These are phyloP conservation scores for Capsella rubella DNA, from an alignment of 441 rosid species.

Conservation along the genomic window DNA sequence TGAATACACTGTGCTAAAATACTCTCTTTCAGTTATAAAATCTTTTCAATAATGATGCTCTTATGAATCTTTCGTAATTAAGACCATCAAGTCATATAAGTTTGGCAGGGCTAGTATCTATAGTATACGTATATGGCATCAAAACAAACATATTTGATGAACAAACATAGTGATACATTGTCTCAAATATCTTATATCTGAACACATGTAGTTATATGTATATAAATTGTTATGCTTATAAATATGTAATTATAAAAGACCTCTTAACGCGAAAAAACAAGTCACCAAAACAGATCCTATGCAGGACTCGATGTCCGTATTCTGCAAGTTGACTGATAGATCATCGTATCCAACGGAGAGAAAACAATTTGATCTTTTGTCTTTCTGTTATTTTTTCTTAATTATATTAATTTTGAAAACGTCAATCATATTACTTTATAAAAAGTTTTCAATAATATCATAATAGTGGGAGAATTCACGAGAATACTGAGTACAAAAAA, in stretches of 20 bases:
- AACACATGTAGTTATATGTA: not conserved
- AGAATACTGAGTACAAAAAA: constrained; percentile 25
- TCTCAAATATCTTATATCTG: not conserved
- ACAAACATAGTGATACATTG: too few species aligned
- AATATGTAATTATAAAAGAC: too few species aligned
- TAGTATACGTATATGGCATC: not conserved
- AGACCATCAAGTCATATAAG: not conserved
- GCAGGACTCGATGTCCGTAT: not conserved
- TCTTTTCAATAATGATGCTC: too few species aligned
- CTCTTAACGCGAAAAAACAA: not conserved
- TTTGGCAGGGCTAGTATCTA: not conserved
- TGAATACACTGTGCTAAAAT: too few species aligned
- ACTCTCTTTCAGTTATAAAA: too few species aligned
- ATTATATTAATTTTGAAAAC: not conserved
- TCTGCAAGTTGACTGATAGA: not conserved
- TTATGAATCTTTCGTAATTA: not conserved
- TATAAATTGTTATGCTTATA: too few species aligned
- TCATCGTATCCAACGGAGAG: not conserved
- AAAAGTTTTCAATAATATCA: constrained; percentile 10
- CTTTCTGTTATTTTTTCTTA: too few species aligned
- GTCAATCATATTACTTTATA: constrained; percentile 12
- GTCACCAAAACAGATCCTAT: not conserved
- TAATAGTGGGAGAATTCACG: constrained; percentile 41
- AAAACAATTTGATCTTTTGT: not conserved
- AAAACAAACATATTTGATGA: not conserved